Evolutionary conservation across 2,329 filamentous ascomycete genomes (phyloP).

Genomic region (Sporothrix mexicana): DNA sequence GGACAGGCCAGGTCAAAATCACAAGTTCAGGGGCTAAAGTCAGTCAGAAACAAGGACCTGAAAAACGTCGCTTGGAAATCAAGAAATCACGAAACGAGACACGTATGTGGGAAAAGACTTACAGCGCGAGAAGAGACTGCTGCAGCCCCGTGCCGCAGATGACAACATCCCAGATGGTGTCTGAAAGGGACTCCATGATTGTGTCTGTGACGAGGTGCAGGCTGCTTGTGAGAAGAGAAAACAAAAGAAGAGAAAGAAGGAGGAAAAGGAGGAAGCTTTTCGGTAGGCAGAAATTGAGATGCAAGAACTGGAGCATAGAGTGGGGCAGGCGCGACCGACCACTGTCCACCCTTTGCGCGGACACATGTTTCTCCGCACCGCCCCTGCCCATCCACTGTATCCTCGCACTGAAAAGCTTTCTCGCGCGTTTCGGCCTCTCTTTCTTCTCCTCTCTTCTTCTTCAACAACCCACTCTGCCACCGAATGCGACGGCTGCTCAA

Average conservation of each 20-base stretch:
- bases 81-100: neutral
- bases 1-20: slow-evolving; percentile 30
- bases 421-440: slow-evolving; percentile 39
- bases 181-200: slow-evolving; percentile 74
- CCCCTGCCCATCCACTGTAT: neutral
- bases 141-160: slow-evolving; percentile 79
- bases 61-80: slow-evolving; percentile 3
- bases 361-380: slow-evolving; percentile 29
- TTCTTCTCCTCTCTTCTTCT: slow-evolving; percentile 41
- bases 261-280: slow-evolving; percentile 35
- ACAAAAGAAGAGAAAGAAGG: slow-evolving; percentile 8
- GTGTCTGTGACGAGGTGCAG: slow-evolving; percentile 33
- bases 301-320: slow-evolving; percentile 2
- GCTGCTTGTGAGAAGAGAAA: slow-evolving; percentile 29
- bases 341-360: slow-evolving; percentile 20
- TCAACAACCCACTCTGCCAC: slow-evolving; percentile 46
- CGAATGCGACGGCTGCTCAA: slow-evolving; percentile 46
- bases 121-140: slow-evolving; percentile 71
- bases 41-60: slow-evolving; percentile 67
- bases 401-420: slow-evolving; percentile 30
- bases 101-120: slow-evolving; percentile 41
- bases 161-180: slow-evolving; percentile 78
- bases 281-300: slow-evolving; percentile 16
- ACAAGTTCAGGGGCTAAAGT: slow-evolving; percentile 58
- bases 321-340: neutral